Conservation (phyloP, 1,139 yeast species). For the Tardiomyces digboiensis region DNA sequence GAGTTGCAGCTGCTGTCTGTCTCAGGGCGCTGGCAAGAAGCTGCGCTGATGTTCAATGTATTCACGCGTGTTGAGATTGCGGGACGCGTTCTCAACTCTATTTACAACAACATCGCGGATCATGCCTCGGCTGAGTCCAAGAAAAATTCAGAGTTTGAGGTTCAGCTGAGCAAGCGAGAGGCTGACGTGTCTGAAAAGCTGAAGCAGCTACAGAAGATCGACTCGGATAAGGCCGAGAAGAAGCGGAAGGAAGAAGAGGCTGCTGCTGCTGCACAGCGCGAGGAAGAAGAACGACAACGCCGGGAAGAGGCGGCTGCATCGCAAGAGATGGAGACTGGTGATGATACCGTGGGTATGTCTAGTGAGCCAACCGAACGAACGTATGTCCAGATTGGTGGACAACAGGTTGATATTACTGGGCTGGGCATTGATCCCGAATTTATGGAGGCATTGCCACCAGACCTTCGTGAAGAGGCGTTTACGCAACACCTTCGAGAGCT, state of each 20-base stretch:
- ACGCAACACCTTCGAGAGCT: constrained; percentile 74
- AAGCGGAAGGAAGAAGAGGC: constrained; percentile 20
- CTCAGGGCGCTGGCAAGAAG: constrained; percentile 61
- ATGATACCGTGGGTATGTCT: constrained; percentile 12
- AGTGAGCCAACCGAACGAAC: constrained; percentile 35
- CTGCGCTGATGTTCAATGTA: constrained; percentile 40
- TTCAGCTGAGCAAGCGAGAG: constrained; percentile 11
- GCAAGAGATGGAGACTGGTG: constrained; percentile 11
- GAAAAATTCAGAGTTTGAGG: constrained; percentile 23
- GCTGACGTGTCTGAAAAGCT: constrained; percentile 23
- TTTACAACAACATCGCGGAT: constrained; percentile 31
- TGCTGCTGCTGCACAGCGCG: constrained; percentile 7
- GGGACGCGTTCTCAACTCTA: constrained; percentile 40
- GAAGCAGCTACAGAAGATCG: constrained; percentile 10
- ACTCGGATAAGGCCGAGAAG: constrained; percentile 16
- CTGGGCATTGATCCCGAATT: constrained; percentile 92
- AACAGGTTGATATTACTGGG: constrained; percentile 77
- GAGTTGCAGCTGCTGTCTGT: constrained; percentile 41
- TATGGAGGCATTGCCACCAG: constrained; percentile 84
- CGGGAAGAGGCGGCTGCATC: constrained; percentile 8
- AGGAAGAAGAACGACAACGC: constrained; percentile 18
- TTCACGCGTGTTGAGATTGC: constrained; percentile 33
- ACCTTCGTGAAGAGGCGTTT: constrained; percentile 87
- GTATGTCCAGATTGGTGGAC: constrained; percentile 66
- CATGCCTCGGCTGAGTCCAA: constrained; percentile 30